Evolutionary conservation across 768 basidiomycete species (phyloP), one percentile per base, ranked within the genome.

Genomic region (Russula foetens): DNA sequence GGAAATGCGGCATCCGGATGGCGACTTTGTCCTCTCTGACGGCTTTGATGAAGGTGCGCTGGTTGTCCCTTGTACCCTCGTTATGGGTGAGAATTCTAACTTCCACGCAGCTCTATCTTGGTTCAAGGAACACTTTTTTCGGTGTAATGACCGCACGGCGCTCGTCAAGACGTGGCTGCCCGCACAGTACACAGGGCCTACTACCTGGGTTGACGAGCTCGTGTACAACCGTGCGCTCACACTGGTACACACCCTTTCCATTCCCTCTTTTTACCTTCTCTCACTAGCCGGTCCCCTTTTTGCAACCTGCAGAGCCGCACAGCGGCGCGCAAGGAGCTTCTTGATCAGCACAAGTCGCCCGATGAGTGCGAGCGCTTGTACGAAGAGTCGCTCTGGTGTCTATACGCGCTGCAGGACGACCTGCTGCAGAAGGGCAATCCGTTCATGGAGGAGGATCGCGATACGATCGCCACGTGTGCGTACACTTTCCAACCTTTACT

Each of bases 91-190:
- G 50, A 51, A 53, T 56, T 53, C 59, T 68, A 15, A 63, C 62
- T 33, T 24, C 39, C 35, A 19, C 28, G 59, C 49, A 92, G 90
- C 90, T 7, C 75, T 91, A 39, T 74, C 83, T 54, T 99, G 94
- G 95, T 94, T 97, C 75, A 90, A 89, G 69, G 85, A 87, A 14
- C 88, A 93, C 64, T 99, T 97, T 71, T 84, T 94, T 68, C 94
- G 95, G 70, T 96, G 92, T 69, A 90, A 91, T 68, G 93, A 96
- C 60, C 90, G 95, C 43, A 91, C 92, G 19, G 86, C 91, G 49
- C 72, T 90, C 19, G 88, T 92, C 45, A 92, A 90, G 81, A 90
- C 88, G 0, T 92, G 91, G 90, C 71, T 92, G 15, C 90, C 90
- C 6, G 81, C 81, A 53, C 88, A 90, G 58, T 90, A 93, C 60